These are phyloP conservation scores for Penicillium pancosmium DNA, from an alignment of 495 filamentous ascomycete genomes.

Conservation along the genomic window DNA sequence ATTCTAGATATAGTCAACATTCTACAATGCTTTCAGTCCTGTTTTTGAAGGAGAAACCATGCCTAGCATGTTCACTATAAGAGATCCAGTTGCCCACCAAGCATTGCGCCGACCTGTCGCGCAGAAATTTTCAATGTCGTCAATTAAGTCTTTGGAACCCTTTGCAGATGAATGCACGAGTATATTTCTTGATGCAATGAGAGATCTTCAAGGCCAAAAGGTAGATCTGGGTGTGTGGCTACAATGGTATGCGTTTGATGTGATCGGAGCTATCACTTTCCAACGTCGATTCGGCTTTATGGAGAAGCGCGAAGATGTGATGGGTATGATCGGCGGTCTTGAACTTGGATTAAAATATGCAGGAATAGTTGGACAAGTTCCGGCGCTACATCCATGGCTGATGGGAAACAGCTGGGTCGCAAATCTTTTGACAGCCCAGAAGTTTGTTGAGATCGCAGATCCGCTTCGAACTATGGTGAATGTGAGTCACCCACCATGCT, in stretches of 20 bases:
- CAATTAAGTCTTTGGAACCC: slow-evolving; percentile 45
- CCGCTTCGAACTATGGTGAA: slow-evolving; percentile 18
- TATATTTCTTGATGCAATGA: slow-evolving; percentile 38
- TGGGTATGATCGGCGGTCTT: slow-evolving; percentile 14
- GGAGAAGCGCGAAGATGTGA: slow-evolving; percentile 15
- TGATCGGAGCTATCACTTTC: slow-evolving; percentile 48
- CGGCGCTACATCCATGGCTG: slow-evolving; percentile 10
- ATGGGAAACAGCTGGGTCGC: slow-evolving; percentile 16
- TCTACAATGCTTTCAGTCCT: slow-evolving; percentile 65
- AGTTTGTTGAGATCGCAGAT: slow-evolving; percentile 12
- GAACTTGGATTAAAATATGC: slow-evolving; percentile 14
- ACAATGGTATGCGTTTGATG: slow-evolving; percentile 57
- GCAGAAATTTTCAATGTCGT: slow-evolving; percentile 47
- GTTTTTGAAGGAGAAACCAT: slow-evolving; percentile 61
- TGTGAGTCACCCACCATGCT: background rate
- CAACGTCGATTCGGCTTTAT: slow-evolving; percentile 16
- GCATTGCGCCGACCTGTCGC: slow-evolving; percentile 61
- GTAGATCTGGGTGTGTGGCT: slow-evolving; percentile 58
- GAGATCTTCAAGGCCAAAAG: slow-evolving; percentile 45
- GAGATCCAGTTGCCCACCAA: slow-evolving; percentile 67
- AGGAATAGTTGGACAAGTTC: slow-evolving; percentile 13
- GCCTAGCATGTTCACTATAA: slow-evolving; percentile 71
- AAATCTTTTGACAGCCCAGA: slow-evolving; percentile 16
- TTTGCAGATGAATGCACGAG: slow-evolving; percentile 47
- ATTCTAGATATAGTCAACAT: slow-evolving; percentile 53